A percentile compares a stretch with the other conserved stretches of the same genome.
Evolutionary conservation across 2,329 filamentous ascomycete genomes (phyloP).

Genomic region (Chaetomium olivaceum): DNA sequence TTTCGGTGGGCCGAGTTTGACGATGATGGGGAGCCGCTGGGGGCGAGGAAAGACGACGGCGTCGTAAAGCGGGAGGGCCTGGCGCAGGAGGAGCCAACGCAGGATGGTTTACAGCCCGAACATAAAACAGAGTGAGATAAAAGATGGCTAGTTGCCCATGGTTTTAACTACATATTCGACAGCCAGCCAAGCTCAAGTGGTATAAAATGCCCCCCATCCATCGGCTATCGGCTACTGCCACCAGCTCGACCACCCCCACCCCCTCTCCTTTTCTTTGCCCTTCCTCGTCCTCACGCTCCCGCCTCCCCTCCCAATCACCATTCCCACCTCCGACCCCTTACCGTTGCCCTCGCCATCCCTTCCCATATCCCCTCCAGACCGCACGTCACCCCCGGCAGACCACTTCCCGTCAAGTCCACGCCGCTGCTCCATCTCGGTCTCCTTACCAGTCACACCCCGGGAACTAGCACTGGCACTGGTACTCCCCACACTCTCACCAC

Average conservation of each 20-base stretch:
- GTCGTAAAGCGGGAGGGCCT: not conserved
- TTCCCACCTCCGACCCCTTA: not conserved
- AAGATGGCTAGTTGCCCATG: not conserved
- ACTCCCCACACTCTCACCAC: not conserved
- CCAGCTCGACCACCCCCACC: slow-evolving; percentile 28
- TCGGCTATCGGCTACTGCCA: slow-evolving; percentile 17
- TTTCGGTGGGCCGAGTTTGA: slow-evolving; percentile 88
- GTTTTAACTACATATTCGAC: not conserved
- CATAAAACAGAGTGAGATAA: not conserved
- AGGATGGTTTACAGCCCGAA: not conserved
- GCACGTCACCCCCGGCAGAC: not conserved
- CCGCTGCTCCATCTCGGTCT: not conserved
- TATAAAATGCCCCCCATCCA: not conserved
- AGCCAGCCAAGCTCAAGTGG: not conserved
- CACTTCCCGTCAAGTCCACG: not conserved
- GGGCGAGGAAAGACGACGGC: not conserved
- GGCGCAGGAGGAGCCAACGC: not conserved
- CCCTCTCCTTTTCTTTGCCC: slow-evolving; percentile 21
- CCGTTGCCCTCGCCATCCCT: not conserved
- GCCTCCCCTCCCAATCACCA: not conserved
- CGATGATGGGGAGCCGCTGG: slow-evolving; percentile 74
- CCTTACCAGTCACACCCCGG: not conserved
- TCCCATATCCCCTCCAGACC: not conserved
- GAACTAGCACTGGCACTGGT: no score
- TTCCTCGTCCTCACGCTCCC: slow-evolving; percentile 11